These are phyloP conservation scores for Fusarium brevicatenulatum DNA, from an alignment of 2,329 filamentous ascomycete genomes.

Conservation along the genomic window DNA sequence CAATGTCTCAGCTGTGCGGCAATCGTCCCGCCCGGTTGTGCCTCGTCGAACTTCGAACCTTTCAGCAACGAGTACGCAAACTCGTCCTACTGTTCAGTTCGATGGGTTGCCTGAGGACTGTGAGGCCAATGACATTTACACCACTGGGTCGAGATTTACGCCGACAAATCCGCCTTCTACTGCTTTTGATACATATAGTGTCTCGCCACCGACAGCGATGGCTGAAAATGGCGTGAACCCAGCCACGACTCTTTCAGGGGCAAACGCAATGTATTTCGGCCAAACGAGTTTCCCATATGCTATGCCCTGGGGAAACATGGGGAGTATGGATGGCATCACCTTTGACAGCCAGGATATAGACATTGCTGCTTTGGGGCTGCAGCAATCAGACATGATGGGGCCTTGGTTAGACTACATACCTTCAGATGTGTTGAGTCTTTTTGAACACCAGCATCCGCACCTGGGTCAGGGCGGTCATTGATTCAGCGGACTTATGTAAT, in stretches of 20 bases:
- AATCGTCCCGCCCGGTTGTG: constrained; percentile 51
- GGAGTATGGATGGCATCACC: constrained; percentile 66
- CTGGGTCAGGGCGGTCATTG: constrained; percentile 40
- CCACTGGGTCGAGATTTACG: constrained; percentile 50
- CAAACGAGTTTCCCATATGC: constrained; percentile 43
- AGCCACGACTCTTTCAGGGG: constrained; percentile 24
- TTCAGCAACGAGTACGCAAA: constrained; percentile 31
- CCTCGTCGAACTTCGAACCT: constrained; percentile 42
- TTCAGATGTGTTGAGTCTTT: constrained; percentile 70
- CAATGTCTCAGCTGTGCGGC: constrained; percentile 58
- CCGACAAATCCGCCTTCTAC: constrained; percentile 55
- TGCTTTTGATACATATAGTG: constrained; percentile 55
- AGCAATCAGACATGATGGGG: constrained; percentile 72
- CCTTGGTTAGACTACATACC: constrained; percentile 79
- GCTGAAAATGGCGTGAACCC: constrained; percentile 45
- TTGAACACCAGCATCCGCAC: constrained; percentile 51
- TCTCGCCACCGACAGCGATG: constrained; percentile 56
- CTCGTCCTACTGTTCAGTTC: constrained; percentile 44
- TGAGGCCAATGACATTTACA: constrained; percentile 50
- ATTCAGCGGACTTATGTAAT: neutral
- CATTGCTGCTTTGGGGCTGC: constrained; percentile 70
- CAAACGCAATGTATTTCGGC: constrained; percentile 43
- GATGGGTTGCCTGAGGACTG: constrained; percentile 45
- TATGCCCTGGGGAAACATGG: constrained; percentile 47
- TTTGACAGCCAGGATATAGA: constrained; percentile 83